Evolutionary conservation across 169 alveolate genomes (phyloP), one percentile per base, ranked within the genome.

Genomic region (Cryptosporidium sp.): DNA sequence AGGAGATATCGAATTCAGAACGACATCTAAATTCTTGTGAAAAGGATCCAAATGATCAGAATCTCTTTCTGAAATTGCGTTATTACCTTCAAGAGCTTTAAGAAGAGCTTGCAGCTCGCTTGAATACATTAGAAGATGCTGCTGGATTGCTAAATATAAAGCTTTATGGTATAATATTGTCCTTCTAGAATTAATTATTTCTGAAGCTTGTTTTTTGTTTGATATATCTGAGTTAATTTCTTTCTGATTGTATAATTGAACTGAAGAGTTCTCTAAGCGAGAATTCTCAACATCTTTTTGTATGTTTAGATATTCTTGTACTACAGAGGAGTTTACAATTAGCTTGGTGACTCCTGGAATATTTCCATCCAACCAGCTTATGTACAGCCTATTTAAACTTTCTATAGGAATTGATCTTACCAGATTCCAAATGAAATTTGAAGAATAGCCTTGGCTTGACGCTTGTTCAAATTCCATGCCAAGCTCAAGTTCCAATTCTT

Each of bases 361-460:
- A 26, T 80, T 65, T 26, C 89, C 89, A 80, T 65, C 75, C 26
- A 80, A 12, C 89, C 89, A 80, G 39, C 80, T 62, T 29, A 62
- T 12, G 23, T 80, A 80, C 1, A 80, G 31, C 51, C 26, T 80
- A 37, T 80, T 80, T 23, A 80, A n/a, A 26, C 48, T 26, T 41
- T 80, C 75, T 41, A 80, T 45, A 16, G 89, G 89, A 33, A 80
- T 39, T 43, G 73, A 37, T 26, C 74, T 80, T 1, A 80, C 65
- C 14, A 67, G 41, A 50, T 59, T 52, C 89, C 89, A 80, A 16
- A 80, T 80, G 10, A 65, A 37, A 16, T 67, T 58, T 26, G 65
- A 59, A 41, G 70, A 74, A 18, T 43, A 65, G 6, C 35, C 68
- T 37, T 61, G 18, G n/a, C 21, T 45, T 26, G 89, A 65, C 7